Base-by-base conservation (phyloP, 1,139 yeast species). In the Candida dubliniensis region DNA sequence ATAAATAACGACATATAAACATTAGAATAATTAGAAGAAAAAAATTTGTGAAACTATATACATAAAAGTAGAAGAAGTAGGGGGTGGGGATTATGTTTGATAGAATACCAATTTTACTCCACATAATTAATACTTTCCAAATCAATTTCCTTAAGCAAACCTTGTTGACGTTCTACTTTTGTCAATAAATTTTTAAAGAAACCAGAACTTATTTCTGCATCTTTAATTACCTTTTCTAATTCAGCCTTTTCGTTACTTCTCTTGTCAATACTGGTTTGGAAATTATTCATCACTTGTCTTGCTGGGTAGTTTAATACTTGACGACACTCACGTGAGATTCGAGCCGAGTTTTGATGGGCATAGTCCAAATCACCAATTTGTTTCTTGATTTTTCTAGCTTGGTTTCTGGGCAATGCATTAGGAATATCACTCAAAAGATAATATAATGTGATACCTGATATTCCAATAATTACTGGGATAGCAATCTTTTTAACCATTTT, bases 391-490 rank as follows among this genome's bases (percentile, higher is more conserved):
- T 87, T 89, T 43, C 76, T 72, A 0, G 95, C 89, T 48, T 90
- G 76, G 47, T 90, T 90, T 54, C 90, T 74, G 23, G 96, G 95
- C 56, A 88, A 79, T 0, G 98, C 96, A 54, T 86, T 79, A 2
- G 97, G 97, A 13, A 95, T 81, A 61, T 93, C 99, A 45, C 74
- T 72, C 10, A 89, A 67, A 48, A 90, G 62, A 56, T 87, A 89
- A 35, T 83, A 82, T 0, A 81, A 67, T 0, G 90, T 79, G 26
- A 82, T 71, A 1, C 83, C 77, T 4, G 82, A 67, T 1, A 79
- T 77, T 12, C 84, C 72, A 4, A 83, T 52, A 1, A 77, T 54
- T 0, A 81, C 53, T 0, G 84, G 88, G 2, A 67, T 56, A 1
- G 74, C 70, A 14, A 73, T 53, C 52, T 56, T 68, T 59, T 57